Evolutionary conservation across 2,329 filamentous ascomycete species (phyloP), one percentile per base, ranked within the genome.

Genomic region (Xylariaceae sp.): DNA sequence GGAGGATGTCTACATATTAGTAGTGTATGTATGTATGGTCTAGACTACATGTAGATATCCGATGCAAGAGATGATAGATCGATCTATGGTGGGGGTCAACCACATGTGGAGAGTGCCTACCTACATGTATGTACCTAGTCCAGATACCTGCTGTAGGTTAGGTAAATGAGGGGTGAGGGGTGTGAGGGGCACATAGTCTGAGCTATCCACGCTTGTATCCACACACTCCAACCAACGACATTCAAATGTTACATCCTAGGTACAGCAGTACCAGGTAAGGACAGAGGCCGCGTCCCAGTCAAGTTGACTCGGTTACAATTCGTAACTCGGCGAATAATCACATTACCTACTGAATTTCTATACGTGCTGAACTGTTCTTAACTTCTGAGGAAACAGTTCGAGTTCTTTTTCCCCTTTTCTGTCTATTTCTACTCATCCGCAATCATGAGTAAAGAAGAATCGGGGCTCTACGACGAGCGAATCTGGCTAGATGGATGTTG

Each of bases 401-500:
- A 24, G 9, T 36, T n/a, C 6, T 19, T 24, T 5, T 14, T n/a
- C n/a, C n/a, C n/a, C 16, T 37, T 36, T 51, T 11, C n/a, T 21
- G 24, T 3, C 17, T 17, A n/a, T 33, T 52, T 41, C 39, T 24
- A 6, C n/a, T 24, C n/a, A 37, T 29, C 17, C 34, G 33, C 23
- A 37, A 52, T 7, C 31, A 62, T 62, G 60, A 19, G 34, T 31
- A 39, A 53, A 36, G 58, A 57, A 50, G 51, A 63, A 51, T 78
- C 81, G 31, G 79, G 83, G 72, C 76, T 86, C 7, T 75, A 84
- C 29, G 83, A 86, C 24, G 87, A 90, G 68, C 87, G 94, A 65
- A 91, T 99, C 69, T 99, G 96, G 96, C 90, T 99, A 23, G 95
- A 99, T 74, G 95, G 95, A 62, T 99, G 95, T 82, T 99, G 97